A percentile compares a stretch with the other conserved stretches of the same genome.
These are phyloP conservation scores for Botrytis porri DNA, from an alignment of 2,329 filamentous ascomycete genomes.

Conservation along the genomic window DNA sequence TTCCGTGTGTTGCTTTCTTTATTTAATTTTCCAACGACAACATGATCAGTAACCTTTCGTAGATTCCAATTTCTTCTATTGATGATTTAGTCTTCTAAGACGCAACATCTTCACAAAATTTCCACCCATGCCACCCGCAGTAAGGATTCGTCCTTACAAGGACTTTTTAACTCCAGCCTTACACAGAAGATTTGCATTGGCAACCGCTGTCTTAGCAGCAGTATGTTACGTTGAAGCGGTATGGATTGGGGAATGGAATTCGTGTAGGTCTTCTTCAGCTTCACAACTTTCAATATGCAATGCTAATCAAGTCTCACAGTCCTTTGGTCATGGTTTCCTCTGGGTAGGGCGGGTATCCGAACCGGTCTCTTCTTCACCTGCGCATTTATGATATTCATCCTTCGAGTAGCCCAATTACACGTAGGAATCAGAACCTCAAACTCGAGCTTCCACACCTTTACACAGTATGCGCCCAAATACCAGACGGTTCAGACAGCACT, in stretches of 20 bases:
- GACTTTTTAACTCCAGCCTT: constrained; percentile 88
- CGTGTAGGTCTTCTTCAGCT: constrained; percentile 43
- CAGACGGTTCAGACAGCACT: constrained; percentile 66
- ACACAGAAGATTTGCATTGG: constrained; percentile 81
- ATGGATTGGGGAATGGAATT: constrained; percentile 65
- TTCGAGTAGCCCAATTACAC: constrained; percentile 82
- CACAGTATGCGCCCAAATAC: constrained; percentile 50
- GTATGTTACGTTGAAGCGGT: constrained; percentile 74
- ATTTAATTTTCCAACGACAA: constrained; percentile 23
- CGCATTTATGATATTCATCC: constrained; percentile 73
- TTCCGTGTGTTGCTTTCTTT: neutral
- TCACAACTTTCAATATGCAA: neutral
- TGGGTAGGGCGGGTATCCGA: constrained; percentile 73
- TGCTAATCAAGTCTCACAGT: constrained; percentile 46
- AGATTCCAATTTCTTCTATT: neutral
- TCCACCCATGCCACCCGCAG: constrained; percentile 36
- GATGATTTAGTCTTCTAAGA: constrained; percentile 1
- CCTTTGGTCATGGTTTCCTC: constrained; percentile 82
- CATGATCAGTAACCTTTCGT: constrained; percentile 25
- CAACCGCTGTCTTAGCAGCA: constrained; percentile 64
- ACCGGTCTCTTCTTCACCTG: constrained; percentile 73
- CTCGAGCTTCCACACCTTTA: constrained; percentile 64
- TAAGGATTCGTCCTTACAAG: constrained; percentile 43
- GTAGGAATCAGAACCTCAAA: constrained; percentile 68
- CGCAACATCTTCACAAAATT: neutral